Evolutionary conservation across 331 rosid genomes (phyloP).

Genomic region (Acacia pycnantha): DNA sequence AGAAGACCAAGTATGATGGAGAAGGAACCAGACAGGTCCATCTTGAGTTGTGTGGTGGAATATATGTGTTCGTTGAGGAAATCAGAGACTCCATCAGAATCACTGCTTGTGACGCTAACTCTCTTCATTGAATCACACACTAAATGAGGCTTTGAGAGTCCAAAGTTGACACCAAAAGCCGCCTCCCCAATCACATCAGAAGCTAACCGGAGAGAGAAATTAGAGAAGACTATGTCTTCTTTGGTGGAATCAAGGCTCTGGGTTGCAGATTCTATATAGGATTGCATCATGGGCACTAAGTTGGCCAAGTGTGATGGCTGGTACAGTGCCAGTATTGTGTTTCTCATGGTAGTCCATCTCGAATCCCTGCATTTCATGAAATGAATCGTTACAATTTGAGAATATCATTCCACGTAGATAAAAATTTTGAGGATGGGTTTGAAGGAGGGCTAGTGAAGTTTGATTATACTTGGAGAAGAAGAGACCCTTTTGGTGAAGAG

Average conservation of each 20-base stretch:
- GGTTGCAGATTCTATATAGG: conserved; percentile 76
- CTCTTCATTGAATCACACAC: conserved; percentile 31
- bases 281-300: conserved; percentile 84
- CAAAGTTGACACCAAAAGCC: conserved; percentile 93
- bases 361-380: conserved; percentile 57
- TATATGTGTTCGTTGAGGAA: conserved; percentile 83
- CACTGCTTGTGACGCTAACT: neutral
- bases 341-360: conserved; percentile 88
- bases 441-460: neutral
- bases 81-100: conserved; percentile 58
- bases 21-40: conserved; percentile 90
- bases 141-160: conserved; percentile 62
- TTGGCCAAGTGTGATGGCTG: conserved; percentile 80
- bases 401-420: neutral
- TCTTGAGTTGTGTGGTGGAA: conserved; percentile 86
- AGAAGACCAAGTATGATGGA: conserved; percentile 89
- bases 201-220: conserved; percentile 70
- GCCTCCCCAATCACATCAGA: conserved; percentile 87
- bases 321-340: conserved; percentile 69
- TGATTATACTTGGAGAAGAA: conserved; percentile 68
- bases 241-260: conserved; percentile 49
- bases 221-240: conserved; percentile 65
- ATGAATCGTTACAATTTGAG: neutral
- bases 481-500: conserved; percentile 91
- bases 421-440: neutral